Evolutionary conservation across 345 rosid genomes (phyloP).

Genomic region (Syzygium jambos): DNA sequence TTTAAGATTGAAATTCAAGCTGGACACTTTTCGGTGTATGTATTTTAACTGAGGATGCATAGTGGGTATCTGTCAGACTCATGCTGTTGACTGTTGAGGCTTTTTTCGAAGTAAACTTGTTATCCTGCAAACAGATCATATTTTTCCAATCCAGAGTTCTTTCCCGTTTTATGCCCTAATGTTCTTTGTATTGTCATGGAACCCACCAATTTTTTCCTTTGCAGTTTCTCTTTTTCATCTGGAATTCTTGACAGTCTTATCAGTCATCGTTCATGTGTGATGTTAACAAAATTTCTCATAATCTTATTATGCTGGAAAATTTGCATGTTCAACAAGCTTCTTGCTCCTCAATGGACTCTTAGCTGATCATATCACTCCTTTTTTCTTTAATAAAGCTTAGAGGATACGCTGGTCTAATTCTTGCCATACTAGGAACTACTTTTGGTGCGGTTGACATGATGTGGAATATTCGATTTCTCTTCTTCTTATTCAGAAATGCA

Average conservation of each 20-base stretch:
- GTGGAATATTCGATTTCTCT: neutral
- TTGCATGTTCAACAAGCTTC: too few relatives aligned
- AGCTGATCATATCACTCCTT: neutral
- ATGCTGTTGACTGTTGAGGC: too few relatives aligned
- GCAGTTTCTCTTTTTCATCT: neutral
- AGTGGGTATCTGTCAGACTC: too few relatives aligned
- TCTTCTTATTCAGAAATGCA: neutral
- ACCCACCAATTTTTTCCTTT: neutral
- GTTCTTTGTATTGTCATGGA: neutral
- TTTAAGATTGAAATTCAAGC: neutral
- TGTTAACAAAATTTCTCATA: neutral
- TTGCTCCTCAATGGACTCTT: neutral
- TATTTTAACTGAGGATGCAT: too few relatives aligned
- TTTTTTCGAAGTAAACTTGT: too few relatives aligned
- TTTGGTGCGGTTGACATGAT: neutral
- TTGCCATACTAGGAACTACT: neutral
- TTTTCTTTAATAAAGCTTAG: too few relatives aligned
- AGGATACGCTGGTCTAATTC: neutral
- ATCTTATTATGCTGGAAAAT: neutral
- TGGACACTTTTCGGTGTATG: neutral
- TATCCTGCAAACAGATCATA: neutral
- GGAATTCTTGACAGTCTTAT: neutral
- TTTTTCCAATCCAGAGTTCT: neutral
- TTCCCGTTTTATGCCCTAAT: too few relatives aligned
- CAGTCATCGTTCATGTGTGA: neutral